Evolutionary conservation across 1,139 yeast genomes (phyloP).

Genomic region (Yamadazyma mexicana): DNA sequence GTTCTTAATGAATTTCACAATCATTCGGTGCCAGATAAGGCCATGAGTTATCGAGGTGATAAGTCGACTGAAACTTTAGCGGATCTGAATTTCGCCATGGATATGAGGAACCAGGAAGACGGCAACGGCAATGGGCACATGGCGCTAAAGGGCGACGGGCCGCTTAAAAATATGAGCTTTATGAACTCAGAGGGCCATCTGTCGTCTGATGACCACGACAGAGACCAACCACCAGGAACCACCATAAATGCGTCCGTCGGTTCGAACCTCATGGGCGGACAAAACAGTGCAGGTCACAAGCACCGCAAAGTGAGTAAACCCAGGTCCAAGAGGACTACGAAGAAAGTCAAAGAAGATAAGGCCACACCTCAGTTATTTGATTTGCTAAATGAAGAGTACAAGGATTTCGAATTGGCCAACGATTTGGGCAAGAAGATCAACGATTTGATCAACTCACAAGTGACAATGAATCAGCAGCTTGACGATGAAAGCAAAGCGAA

Average conservation of each 20-base stretch:
- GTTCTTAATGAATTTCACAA: conserved; percentile 58
- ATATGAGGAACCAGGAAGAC: not conserved
- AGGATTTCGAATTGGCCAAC: conserved; percentile 12
- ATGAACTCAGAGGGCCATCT: not conserved
- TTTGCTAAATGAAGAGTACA: conserved; percentile 7
- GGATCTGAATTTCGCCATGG: not conserved
- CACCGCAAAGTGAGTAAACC: conserved; percentile 1
- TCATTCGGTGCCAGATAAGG: conserved; percentile 17
- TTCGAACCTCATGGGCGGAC: not conserved
- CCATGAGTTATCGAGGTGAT: not conserved
- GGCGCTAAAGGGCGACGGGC: not conserved
- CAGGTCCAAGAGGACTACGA: not conserved
- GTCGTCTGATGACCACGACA: not conserved
- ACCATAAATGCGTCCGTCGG: too few relatives aligned
- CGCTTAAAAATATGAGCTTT: not conserved
- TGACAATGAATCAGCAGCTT: conserved; percentile 9
- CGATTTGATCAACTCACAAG: conserved; percentile 10
- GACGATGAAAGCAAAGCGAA: conserved; percentile 13
- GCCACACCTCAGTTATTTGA: conserved; percentile 5
- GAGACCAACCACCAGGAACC: not conserved
- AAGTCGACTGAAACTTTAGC: not conserved
- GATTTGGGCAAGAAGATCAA: conserved; percentile 11
- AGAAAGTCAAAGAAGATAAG: conserved; percentile 2
- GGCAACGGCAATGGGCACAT: not conserved
- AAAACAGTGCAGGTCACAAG: too few relatives aligned